These are phyloP conservation scores for Benincasa hispida DNA, from an alignment of 306 rosid genomes.

Conservation along the genomic window DNA sequence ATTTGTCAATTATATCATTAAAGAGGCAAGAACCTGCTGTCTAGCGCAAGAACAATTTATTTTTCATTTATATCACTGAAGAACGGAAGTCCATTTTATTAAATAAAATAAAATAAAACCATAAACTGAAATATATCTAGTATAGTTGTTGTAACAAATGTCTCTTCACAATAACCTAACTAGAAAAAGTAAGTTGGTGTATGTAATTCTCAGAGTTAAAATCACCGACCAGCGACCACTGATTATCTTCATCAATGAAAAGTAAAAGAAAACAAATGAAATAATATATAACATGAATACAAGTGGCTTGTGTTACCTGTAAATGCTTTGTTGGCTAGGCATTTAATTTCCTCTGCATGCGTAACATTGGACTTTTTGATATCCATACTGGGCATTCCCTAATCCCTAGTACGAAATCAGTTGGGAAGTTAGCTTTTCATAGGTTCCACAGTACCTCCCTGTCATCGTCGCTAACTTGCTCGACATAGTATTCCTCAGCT, in stretches of 20 bases:
- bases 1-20: not conserved
- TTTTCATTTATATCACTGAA: not conserved
- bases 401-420: constrained; percentile 10
- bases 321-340: constrained; percentile 77
- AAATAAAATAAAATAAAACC: not conserved
- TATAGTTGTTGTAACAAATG: not conserved
- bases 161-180: not conserved
- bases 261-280: not conserved
- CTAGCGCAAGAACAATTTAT: not conserved
- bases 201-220: not conserved
- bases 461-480: not conserved
- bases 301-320: constrained; percentile 35
- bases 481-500: not conserved
- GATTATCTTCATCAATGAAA: not conserved
- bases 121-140: not conserved
- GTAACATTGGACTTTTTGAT: constrained; percentile 30
- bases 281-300: not conserved
- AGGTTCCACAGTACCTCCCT: not conserved
- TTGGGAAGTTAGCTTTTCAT: not conserved
- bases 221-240: not conserved
- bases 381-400: constrained; percentile 40
- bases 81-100: not conserved
- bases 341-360: constrained; percentile 68
- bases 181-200: not conserved
- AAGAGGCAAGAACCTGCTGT: not conserved